Evolutionary conservation across 78 protist species (phyloP).

Genomic region (Cavenderia fasciculata): DNA sequence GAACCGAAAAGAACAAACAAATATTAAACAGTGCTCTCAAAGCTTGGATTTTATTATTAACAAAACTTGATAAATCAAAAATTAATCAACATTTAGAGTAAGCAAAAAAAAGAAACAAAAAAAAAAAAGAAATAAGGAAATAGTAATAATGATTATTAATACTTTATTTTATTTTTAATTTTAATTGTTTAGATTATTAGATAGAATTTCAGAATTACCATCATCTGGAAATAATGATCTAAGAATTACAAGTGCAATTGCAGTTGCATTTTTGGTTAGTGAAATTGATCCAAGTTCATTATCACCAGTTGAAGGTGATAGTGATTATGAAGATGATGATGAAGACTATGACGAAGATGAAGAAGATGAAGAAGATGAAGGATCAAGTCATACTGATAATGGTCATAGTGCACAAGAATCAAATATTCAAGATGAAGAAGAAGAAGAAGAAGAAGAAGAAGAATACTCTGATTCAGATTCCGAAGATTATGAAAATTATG

Average conservation of each 20-base stretch:
- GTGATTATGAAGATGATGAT: constrained; percentile 11
- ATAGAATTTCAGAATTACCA: constrained; percentile 28
- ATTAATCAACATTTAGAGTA: constrained; percentile 30
- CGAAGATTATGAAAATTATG: constrained; percentile 24
- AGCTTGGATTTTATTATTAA: constrained; percentile 29
- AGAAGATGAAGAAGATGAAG: constrained; percentile 31
- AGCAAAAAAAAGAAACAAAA: neutral
- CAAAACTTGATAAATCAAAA: constrained; percentile 26
- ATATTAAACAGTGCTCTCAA: constrained; percentile 25
- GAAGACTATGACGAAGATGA: constrained; percentile 19
- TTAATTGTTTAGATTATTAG: constrained; percentile 1
- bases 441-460: constrained; percentile 19
- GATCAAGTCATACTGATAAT: neutral
- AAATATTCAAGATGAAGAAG: constrained; percentile 1
- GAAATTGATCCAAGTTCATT: constrained; percentile 3
- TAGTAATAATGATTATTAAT: neutral
- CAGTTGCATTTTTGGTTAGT: constrained; percentile 53
- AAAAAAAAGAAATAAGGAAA: neutral
- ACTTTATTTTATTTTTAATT: neutral
- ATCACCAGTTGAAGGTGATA: neutral
- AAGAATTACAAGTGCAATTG: constrained; percentile 23
- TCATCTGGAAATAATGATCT: constrained; percentile 14
- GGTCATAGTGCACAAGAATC: constrained; percentile 11
- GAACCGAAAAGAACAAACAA: constrained; percentile 31
- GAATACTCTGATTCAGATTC: constrained; percentile 2